A percentile compares a stretch with the other conserved stretches of the same genome.
Conservation (phyloP, 108 stramenopile genomes). For the Nitzschia sp. region DNA sequence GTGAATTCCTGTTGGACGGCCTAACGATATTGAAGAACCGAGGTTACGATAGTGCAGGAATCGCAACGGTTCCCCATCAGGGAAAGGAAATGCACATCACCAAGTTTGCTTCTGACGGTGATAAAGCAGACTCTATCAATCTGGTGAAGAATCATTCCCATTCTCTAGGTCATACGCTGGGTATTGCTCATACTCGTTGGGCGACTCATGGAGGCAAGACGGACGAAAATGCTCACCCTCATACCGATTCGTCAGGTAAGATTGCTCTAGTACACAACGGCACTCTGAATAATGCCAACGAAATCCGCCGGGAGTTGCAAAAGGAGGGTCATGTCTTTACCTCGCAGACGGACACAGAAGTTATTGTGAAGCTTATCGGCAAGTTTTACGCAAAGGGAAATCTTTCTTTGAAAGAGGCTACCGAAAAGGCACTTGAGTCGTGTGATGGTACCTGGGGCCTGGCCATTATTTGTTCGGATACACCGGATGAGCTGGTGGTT, state of each 20-base stretch:
- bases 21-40: conserved; percentile 96
- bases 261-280: conserved; percentile 99
- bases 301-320: conserved; percentile 87
- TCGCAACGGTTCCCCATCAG: conserved; percentile 80
- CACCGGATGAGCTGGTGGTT: conserved; percentile 93
- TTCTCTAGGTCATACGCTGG: conserved; percentile 77
- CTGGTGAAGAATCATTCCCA: conserved; percentile 73
- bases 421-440: conserved; percentile 75
- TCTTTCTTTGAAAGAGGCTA: conserved; percentile 74
- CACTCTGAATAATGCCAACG: conserved; percentile 95
- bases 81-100: conserved; percentile 64
- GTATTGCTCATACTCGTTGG: conserved; percentile 99
- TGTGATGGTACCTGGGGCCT: conserved; percentile 97
- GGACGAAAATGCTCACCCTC: conserved; percentile 98
- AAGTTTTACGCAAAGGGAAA: conserved; percentile 60
- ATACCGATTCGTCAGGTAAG: conserved; percentile 90
- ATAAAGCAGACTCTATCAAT: conserved; percentile 93
- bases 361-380: conserved; percentile 96
- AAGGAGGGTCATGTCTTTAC: conserved; percentile 82
- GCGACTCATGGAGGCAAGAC: conserved; percentile 99
- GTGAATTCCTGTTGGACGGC: conserved; percentile 88
- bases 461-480: conserved; percentile 79
- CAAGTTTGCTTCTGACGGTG: conserved; percentile 93
- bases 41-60: conserved; percentile 98
- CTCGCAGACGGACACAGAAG: conserved; percentile 98